Evolutionary conservation across 805 yeast species (phyloP).

Genomic region (Scheffersomyces ergatensis): DNA sequence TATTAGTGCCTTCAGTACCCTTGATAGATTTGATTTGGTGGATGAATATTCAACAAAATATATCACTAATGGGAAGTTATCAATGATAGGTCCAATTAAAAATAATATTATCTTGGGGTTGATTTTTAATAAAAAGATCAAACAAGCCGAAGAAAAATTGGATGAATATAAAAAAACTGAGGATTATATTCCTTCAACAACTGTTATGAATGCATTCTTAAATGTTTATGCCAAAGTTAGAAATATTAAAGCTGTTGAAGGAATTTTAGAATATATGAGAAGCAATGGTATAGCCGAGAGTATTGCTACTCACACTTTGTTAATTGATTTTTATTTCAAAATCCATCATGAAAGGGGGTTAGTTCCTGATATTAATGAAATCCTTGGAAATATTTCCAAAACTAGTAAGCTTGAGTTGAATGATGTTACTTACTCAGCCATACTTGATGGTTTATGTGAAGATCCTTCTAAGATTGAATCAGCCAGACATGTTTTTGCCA

Average conservation of each 20-base stretch:
- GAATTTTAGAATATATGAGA: conserved; percentile 45
- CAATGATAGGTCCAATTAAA: conserved; percentile 37
- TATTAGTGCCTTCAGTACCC: conserved; percentile 45
- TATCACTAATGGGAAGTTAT: conserved; percentile 14
- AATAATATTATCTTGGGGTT: conserved; percentile 48
- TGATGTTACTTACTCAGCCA: conserved; percentile 46
- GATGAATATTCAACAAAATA: conserved; percentile 33
- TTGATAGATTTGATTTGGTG: conserved; percentile 41
- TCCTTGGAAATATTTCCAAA: conserved; percentile 41
- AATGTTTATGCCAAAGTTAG: conserved; percentile 35
- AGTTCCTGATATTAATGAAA: conserved; percentile 35
- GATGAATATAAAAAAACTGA: conserved; percentile 27
- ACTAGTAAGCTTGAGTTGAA: conserved; percentile 27
- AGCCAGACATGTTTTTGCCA: conserved; percentile 50
- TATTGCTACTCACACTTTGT: conserved; percentile 59
- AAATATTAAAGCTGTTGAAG: conserved; percentile 47
- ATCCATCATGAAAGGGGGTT: conserved; percentile 40
- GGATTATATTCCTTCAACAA: conserved; percentile 42
- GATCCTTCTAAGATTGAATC: conserved; percentile 45
- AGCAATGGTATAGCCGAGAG: conserved; percentile 48
- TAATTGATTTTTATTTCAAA: conserved; percentile 55
- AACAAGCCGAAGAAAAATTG: conserved; percentile 45
- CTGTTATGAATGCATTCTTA: conserved; percentile 53
- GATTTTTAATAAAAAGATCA: conserved; percentile 34
- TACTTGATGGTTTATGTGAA: conserved; percentile 53